A percentile compares a stretch with the other conserved stretches of the same genome.
Evolutionary conservation across 176 grass and related monocot species (phyloP).

Genomic region (barley (Hordeum vulgare)): DNA sequence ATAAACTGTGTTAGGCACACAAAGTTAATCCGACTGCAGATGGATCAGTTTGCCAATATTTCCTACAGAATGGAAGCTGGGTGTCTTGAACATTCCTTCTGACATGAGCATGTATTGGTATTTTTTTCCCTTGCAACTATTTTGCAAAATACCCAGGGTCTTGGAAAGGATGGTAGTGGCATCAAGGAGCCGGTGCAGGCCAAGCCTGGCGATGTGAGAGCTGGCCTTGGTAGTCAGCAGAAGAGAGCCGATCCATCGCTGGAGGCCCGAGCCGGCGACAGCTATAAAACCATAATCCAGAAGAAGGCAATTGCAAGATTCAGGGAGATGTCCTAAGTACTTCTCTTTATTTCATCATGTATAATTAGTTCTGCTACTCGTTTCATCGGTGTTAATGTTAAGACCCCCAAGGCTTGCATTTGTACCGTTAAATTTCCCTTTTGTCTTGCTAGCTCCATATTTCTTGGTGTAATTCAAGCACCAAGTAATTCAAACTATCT

Average conservation of each 20-base stretch:
- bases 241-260: conserved; percentile 52
- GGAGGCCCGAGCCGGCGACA: conserved; percentile 82
- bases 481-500: neutral
- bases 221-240: conserved; percentile 79
- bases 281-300: conserved; percentile 93
- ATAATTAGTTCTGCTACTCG: neutral
- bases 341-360: neutral
- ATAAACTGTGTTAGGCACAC: neutral
- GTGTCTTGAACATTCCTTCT: conserved; percentile 12
- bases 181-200: conserved; percentile 96
- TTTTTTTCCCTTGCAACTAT: conserved; percentile 37
- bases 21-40: neutral
- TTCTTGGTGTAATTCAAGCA: neutral
- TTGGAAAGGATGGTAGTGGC: conserved; percentile 90
- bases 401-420: neutral
- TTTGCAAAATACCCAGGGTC: conserved; percentile 63
- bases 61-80: conserved; percentile 14
- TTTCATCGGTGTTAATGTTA: neutral
- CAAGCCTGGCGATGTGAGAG: conserved; percentile 65
- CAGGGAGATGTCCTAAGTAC: conserved; percentile 61
- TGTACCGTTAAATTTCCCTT: neutral
- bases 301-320: conserved; percentile 98
- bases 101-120: conserved; percentile 30
- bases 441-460: neutral
- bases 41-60: neutral